Conservation (phyloP, 1,139 yeast species). For the Scheffersomyces segobiensis region DNA sequence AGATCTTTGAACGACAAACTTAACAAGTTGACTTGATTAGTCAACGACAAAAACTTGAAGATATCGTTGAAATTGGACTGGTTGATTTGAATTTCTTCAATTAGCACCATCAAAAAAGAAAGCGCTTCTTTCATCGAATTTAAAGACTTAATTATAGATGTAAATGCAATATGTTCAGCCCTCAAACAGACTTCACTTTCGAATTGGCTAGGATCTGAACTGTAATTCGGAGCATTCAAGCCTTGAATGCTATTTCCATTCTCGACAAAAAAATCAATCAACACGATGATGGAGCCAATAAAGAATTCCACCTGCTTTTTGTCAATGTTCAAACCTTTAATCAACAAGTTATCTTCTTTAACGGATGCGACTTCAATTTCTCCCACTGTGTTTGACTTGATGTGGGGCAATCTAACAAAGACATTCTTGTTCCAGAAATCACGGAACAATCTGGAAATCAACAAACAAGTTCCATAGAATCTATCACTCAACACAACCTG, state of each 20-base stretch:
- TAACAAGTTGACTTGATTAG: slow-evolving; percentile 67
- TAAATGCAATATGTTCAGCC: slow-evolving; percentile 89
- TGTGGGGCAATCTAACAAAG: slow-evolving; percentile 49
- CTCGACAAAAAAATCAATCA: slow-evolving; percentile 58
- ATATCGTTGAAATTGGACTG: slow-evolving; percentile 56
- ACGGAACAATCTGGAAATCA: slow-evolving; percentile 75
- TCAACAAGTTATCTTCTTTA: slow-evolving; percentile 47
- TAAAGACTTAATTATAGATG: slow-evolving; percentile 72
- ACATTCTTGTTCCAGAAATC: slow-evolving; percentile 77
- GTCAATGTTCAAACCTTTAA: slow-evolving; percentile 48
- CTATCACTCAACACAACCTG: slow-evolving; percentile 87
- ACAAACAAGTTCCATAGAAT: slow-evolving; percentile 85
- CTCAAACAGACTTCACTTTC: slow-evolving; percentile 73
- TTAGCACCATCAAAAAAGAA: slow-evolving; percentile 78
- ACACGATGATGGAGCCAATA: slow-evolving; percentile 63
- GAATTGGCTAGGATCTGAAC: slow-evolving; percentile 48
- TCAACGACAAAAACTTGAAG: slow-evolving; percentile 64
- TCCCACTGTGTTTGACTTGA: slow-evolving; percentile 35
- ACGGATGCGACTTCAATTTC: slow-evolving; percentile 41
- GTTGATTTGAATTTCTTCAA: slow-evolving; percentile 66
- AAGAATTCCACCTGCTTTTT: slow-evolving; percentile 63
- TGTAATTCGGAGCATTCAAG: slow-evolving; percentile 50
- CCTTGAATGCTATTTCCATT: slow-evolving; percentile 67
- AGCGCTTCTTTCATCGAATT: slow-evolving; percentile 85
- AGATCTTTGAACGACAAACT: slow-evolving; percentile 71